Conservation (phyloP, 2,329 filamentous ascomycete genomes). For the Beauveria sp. region DNA sequence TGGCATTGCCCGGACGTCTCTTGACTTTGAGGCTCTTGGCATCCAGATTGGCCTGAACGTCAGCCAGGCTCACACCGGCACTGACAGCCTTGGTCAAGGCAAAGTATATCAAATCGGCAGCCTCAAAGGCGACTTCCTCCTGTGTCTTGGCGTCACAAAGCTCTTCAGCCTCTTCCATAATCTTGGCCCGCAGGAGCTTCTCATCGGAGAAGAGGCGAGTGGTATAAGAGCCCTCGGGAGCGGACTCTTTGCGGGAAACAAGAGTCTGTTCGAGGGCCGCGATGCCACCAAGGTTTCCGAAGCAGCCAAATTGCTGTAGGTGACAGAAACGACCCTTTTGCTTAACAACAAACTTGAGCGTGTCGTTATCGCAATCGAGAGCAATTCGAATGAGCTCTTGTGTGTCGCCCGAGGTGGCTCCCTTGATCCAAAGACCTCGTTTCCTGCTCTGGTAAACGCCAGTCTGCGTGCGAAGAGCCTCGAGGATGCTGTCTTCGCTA, state of each 20-base stretch:
- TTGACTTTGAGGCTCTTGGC: constrained; percentile 94
- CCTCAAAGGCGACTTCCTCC: constrained; percentile 85
- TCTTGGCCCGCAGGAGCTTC: constrained; percentile 86
- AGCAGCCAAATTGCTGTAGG: constrained; percentile 84
- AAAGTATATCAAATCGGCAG: constrained; percentile 94
- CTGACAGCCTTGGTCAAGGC: constrained; percentile 82
- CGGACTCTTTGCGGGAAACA: constrained; percentile 69
- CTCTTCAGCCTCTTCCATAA: constrained; percentile 97
- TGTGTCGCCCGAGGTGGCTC: constrained; percentile 85
- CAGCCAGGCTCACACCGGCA: constrained; percentile 75
- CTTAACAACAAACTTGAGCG: constrained; percentile 78
- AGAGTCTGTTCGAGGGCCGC: constrained; percentile 83
- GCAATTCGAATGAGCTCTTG: constrained; percentile 81
- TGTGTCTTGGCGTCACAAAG: constrained; percentile 78
- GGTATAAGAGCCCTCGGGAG: constrained; percentile 87
- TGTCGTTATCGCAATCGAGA: constrained; percentile 90
- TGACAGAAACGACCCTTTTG: constrained; percentile 95
- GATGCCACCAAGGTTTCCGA: constrained; percentile 76
- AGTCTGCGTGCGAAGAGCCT: constrained; percentile 68
- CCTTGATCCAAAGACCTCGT: constrained; percentile 93
- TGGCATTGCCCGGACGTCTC: constrained; percentile 86
- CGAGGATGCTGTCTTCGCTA: constrained; percentile 80
- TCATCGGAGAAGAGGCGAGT: constrained; percentile 86
- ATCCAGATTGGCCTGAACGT: constrained; percentile 88
- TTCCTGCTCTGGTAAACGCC: constrained; percentile 97